Evolutionary conservation across 345 rosid genomes (phyloP).

Genomic region (sweet orange (Citrus sinensis)): DNA sequence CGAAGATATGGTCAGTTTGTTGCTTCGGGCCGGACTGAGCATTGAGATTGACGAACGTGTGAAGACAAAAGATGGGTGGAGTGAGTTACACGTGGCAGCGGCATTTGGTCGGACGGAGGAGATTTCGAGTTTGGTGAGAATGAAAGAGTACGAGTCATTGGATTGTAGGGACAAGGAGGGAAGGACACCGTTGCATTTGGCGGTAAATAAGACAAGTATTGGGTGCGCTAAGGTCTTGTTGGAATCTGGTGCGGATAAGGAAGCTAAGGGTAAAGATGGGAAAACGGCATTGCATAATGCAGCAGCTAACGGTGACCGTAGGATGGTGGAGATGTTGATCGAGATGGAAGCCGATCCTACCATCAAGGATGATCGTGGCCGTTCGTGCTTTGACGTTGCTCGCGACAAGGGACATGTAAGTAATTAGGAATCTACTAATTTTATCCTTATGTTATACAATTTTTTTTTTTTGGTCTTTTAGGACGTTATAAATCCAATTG

Average conservation of each 20-base stretch:
- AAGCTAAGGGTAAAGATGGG: conserved; percentile 33
- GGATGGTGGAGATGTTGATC: conserved; percentile 40
- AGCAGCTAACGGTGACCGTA: conserved; percentile 38
- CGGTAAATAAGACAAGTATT: conserved; percentile 30
- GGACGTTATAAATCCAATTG: too few relatives aligned
- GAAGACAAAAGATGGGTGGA: conserved; percentile 27
- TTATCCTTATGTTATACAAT: too few relatives aligned
- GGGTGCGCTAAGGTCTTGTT: conserved; percentile 35
- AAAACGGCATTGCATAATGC: conserved; percentile 35
- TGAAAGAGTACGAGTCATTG: conserved; percentile 18
- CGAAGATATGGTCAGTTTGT: conserved; percentile 39
- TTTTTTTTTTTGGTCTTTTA: too few relatives aligned
- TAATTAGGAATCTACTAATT: not conserved
- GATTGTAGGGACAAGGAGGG: conserved; percentile 42
- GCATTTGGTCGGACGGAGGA: conserved; percentile 31
- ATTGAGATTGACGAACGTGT: conserved; percentile 2
- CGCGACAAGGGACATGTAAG: conserved; percentile 42
- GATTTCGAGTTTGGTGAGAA: conserved; percentile 12
- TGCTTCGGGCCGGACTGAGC: conserved; percentile 41
- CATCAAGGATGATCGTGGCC: conserved; percentile 38
- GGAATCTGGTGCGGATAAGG: conserved; percentile 36
- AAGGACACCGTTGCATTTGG: conserved; percentile 39
- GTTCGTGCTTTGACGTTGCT: conserved; percentile 39
- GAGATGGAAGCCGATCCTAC: conserved; percentile 43
- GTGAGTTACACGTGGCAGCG: conserved; percentile 33